Conservation (phyloP, 192 early-diverging fungal genomes). For the Oehlia diaphana region DNA sequence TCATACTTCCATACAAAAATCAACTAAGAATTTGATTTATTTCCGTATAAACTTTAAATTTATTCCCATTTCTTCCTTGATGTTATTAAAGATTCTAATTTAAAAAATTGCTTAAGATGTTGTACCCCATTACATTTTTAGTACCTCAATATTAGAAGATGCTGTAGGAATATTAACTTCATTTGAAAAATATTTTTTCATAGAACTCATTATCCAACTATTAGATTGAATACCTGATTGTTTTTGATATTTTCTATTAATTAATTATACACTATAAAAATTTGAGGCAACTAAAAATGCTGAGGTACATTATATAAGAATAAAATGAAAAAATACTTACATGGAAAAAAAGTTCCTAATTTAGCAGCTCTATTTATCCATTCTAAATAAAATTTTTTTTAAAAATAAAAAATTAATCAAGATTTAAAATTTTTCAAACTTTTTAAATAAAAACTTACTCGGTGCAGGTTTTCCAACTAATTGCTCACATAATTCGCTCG, state of each 20-base stretch:
- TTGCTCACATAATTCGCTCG: constrained; percentile 13
- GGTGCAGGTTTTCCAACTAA: constrained; percentile 24
- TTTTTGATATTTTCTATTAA: not conserved
- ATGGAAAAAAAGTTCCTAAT: constrained; percentile 48
- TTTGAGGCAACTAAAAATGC: not conserved
- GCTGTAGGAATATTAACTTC: constrained; percentile 1
- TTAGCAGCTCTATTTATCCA: constrained; percentile 51
- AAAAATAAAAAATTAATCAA: not conserved
- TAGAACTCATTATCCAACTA: constrained; percentile 1
- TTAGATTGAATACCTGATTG: not conserved
- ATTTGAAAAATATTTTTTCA: not conserved
- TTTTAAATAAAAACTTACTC: constrained; percentile 10
- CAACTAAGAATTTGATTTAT: no score
- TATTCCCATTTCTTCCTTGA: no score
- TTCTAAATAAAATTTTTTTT: constrained; percentile 16
- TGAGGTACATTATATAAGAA: not conserved
- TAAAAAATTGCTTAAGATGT: not conserved
- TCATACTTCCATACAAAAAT: no score
- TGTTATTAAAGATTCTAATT: no score
- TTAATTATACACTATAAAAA: not conserved
- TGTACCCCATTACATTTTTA: not conserved
- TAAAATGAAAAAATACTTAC: constrained; percentile 1
- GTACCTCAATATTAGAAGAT: not conserved
- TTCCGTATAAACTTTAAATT: no score
- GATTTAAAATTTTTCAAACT: not conserved